Conservation (phyloP, 179 eudicot genomes). For the Silene coronaria region DNA sequence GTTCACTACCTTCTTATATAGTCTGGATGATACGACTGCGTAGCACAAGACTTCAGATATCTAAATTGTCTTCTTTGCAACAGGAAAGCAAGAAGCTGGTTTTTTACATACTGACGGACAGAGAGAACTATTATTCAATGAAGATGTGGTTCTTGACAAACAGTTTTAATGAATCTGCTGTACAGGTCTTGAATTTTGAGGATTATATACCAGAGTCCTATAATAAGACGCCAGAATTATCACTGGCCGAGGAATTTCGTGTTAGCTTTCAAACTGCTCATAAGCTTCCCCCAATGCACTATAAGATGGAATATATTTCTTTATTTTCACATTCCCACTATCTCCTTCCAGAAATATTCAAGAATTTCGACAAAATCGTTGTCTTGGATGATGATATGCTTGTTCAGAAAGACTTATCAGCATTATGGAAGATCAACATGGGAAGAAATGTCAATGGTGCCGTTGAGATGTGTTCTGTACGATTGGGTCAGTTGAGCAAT, state of each 20-base stretch:
- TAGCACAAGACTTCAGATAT: not conserved
- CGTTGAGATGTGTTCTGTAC: conserved; percentile 58
- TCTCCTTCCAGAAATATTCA: conserved; percentile 66
- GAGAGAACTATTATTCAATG: conserved; percentile 77
- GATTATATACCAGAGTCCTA: conserved; percentile 30
- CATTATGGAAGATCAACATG: conserved; percentile 70
- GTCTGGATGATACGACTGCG: not conserved
- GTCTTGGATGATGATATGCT: conserved; percentile 81
- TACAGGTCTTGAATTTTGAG: conserved; percentile 73
- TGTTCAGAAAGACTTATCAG: conserved; percentile 76
- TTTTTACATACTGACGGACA: conserved; percentile 82
- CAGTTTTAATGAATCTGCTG: conserved; percentile 55
- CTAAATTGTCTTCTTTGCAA: conserved; percentile 18
- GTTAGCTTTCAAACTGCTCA: conserved; percentile 51
- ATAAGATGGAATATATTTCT: conserved; percentile 60
- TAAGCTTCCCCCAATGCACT: conserved; percentile 33
- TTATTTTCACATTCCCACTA: conserved; percentile 73
- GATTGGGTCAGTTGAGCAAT: conserved; percentile 48
- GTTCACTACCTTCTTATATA: not conserved
- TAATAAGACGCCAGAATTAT: conserved; percentile 32
- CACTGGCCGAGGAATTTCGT: conserved; percentile 73
- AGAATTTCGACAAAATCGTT: conserved; percentile 56
- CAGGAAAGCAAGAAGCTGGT: conserved; percentile 79
- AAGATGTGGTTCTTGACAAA: conserved; percentile 66
- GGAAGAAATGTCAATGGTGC: conserved; percentile 79